Conservation (phyloP, 1,139 yeast genomes). For the Debaryomycetaceae sp. region DNA sequence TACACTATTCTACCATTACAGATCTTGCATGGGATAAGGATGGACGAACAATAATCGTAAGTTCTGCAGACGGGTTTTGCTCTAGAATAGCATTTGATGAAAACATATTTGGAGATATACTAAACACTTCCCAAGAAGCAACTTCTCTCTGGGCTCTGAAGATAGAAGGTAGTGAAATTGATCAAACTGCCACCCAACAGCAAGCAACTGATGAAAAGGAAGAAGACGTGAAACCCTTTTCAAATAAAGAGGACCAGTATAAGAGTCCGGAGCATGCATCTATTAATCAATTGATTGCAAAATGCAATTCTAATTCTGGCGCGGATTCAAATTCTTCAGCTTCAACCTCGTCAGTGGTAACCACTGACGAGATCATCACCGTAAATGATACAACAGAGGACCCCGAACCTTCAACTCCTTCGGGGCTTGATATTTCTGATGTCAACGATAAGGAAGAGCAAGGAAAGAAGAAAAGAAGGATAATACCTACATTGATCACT, state of each 20-base stretch:
- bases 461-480: conserved; percentile 37
- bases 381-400: background rate
- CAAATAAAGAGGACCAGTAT: background rate
- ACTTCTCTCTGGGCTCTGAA: conserved; percentile 2
- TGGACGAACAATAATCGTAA: conserved; percentile 66
- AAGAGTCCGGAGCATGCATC: conserved; percentile 1
- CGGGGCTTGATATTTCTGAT: background rate
- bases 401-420: background rate
- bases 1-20: conserved; percentile 86
- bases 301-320: conserved; percentile 1
- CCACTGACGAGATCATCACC: background rate
- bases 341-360: background rate
- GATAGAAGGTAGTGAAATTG: background rate
- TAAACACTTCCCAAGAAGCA: conserved; percentile 2
- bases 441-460: background rate
- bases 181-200: background rate
- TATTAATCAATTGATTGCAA: conserved; percentile 11
- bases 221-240: background rate
- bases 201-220: background rate
- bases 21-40: conserved; percentile 82
- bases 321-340: background rate
- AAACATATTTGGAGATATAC: conserved; percentile 48
- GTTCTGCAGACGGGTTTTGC: conserved; percentile 96
- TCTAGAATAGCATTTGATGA: conserved; percentile 56
- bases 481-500: conserved; percentile 41